Evolutionary conservation across 1,284 basidiomycete species (phyloP).

Genomic region (Mycena citricolor): DNA sequence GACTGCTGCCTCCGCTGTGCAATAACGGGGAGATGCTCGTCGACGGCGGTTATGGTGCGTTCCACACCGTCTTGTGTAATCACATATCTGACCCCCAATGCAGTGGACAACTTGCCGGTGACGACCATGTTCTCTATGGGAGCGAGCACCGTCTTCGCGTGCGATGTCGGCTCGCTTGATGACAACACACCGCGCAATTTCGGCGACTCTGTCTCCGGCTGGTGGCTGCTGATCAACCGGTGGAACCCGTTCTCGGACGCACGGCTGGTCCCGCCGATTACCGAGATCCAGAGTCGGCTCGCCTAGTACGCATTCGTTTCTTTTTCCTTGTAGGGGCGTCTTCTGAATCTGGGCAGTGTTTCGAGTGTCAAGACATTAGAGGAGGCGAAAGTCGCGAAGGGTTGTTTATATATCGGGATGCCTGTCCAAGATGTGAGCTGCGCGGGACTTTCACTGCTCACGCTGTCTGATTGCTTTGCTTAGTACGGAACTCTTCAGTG

Average conservation of each 20-base stretch:
- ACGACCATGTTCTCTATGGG: constrained; percentile 92
- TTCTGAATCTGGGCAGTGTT: constrained; percentile 60
- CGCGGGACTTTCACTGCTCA: background rate
- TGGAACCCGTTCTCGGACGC: constrained; percentile 91
- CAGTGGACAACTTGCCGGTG: constrained; percentile 93
- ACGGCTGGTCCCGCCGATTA: constrained; percentile 84
- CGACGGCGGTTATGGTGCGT: constrained; percentile 87
- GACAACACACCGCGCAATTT: constrained; percentile 95
- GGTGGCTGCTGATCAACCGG: constrained; percentile 93
- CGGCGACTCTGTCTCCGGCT: constrained; percentile 94
- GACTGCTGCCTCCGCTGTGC: constrained; percentile 91
- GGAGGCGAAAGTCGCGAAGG: constrained; percentile 87
- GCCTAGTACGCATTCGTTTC: constrained; percentile 74
- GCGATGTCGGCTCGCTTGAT: constrained; percentile 94
- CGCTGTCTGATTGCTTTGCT: background rate
- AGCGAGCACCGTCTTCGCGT: constrained; percentile 90
- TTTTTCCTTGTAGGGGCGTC: constrained; percentile 53
- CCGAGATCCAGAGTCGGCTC: constrained; percentile 93
- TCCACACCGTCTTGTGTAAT: constrained; percentile 9
- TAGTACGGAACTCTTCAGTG: constrained; percentile 82
- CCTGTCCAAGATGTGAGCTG: constrained; percentile 81
- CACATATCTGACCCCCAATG: constrained; percentile 22
- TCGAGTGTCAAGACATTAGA: constrained; percentile 94
- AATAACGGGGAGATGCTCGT: constrained; percentile 95
- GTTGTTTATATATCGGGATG: constrained; percentile 92